Evolutionary conservation across 2,329 filamentous ascomycete species (phyloP), one percentile per base, ranked within the genome.

Genomic region (Fusarium sulawesiense): DNA sequence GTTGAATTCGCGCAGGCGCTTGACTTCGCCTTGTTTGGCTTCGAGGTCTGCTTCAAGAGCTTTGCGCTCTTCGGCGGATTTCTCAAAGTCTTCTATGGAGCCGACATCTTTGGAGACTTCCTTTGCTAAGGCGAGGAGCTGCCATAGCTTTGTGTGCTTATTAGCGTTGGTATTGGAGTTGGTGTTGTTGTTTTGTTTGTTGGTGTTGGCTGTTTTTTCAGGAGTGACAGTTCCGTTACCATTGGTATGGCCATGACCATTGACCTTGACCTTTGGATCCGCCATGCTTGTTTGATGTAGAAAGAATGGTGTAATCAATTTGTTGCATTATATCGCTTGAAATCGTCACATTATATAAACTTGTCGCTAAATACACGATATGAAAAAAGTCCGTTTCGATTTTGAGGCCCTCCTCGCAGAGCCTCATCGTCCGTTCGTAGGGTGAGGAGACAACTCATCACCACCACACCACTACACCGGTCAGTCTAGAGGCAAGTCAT

Each of bases 221-320:
- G 68, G 23, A 21, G 29, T 60, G 30, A 68, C 37, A 41, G 64
- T 76, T 56, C 72, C 73, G 46, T 75, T 66, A 16, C 60, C 66
- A 30, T 66, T 68, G 9, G 42, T 54, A 41, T 68, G 59, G 41
- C 40, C 42, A 45, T 64, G 40, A 30, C 66, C 66, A 44, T 70
- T 77, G 60, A 64, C 64, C 47, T 76, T 77, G 29, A 44, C 67
- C 70, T 77, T 77, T 37, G 73, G 56, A 40, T 78, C 76, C 48
- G 76, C 73, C 74, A 76, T 76, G 57, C 21, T 72, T 60, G 50
- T 12, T 55, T 40, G 41, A 44, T 27, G 18, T 32, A 60, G 45
- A 42, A 21, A 50, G 56, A 67, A 64, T 45, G 13, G 29, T 60
- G 48, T 48, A 66, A 64, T 62, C 55, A 59, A 60, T 60, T 57